Evolutionary conservation across 176 grass and related monocot species (phyloP).

Genomic region (Lolium perenne): DNA sequence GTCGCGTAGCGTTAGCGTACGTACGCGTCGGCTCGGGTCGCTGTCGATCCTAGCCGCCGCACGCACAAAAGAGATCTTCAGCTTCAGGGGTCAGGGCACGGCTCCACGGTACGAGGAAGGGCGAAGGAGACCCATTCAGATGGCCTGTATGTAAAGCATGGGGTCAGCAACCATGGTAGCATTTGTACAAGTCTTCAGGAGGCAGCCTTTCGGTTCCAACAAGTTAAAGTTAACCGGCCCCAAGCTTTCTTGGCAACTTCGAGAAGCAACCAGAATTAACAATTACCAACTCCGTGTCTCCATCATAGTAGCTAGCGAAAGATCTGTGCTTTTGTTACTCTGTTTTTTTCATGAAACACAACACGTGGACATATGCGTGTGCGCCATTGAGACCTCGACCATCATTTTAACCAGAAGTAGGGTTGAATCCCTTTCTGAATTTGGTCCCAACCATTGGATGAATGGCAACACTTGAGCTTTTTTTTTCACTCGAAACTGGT

Average conservation of each 20-base stretch:
- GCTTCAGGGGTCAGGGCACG: background rate
- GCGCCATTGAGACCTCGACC: background rate
- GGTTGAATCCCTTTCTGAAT: background rate
- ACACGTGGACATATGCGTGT: background rate
- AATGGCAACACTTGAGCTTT: background rate
- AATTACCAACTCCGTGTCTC: background rate
- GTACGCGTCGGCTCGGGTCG: background rate
- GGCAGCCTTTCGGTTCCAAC: background rate
- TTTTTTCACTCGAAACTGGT: no score
- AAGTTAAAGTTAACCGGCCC: background rate
- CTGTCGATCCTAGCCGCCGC: background rate
- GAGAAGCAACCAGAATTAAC: background rate
- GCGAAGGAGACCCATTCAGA: background rate
- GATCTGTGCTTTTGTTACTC: background rate
- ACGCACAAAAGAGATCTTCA: background rate
- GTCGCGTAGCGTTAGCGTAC: background rate
- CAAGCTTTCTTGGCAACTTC: background rate
- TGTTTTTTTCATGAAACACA: background rate
- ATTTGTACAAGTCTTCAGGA: background rate
- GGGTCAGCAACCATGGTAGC: no score
- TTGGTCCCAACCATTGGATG: background rate
- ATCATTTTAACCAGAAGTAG: background rate
- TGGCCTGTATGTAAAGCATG: no score
- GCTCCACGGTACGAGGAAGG: conserved; percentile 37
- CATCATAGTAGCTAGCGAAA: background rate